Evolutionary conservation across 176 grass and related monocot genomes (phyloP).

Genomic region (Lolium multiflorum): DNA sequence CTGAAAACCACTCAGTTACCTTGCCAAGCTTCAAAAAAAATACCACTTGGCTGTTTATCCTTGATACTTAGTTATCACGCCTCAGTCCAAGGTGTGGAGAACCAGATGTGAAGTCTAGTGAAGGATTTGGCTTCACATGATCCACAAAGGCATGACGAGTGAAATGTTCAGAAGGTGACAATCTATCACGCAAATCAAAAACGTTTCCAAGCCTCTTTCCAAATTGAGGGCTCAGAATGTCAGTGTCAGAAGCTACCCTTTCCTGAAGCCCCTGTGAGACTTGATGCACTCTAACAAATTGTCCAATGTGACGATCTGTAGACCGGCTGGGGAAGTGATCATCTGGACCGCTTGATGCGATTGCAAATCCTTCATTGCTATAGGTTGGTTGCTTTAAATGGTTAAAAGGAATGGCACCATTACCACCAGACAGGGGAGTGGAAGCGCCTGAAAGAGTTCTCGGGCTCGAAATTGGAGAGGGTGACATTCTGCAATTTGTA

Average conservation of each 20-base stretch:
- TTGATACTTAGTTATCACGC: conserved; percentile 46
- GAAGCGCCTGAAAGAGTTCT: conserved; percentile 93
- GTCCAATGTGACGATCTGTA: conserved; percentile 41
- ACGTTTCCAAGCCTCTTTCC: conserved; percentile 75
- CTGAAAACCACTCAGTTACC: background rate
- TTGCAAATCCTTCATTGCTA: conserved; percentile 68
- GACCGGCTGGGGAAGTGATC: conserved; percentile 39
- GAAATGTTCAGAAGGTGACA: conserved; percentile 65
- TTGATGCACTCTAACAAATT: conserved; percentile 63
- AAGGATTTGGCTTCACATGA: conserved; percentile 65
- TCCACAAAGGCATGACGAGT: conserved; percentile 58
- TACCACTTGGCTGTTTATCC: conserved; percentile 32
- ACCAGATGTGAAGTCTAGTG: conserved; percentile 18
- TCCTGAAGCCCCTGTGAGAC: conserved; percentile 64
- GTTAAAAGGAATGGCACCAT: conserved; percentile 81
- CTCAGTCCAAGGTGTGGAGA: conserved; percentile 50
- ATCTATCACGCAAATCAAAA: conserved; percentile 68
- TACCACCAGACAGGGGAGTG: conserved; percentile 81
- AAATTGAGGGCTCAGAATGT: conserved; percentile 87
- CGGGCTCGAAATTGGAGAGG: conserved; percentile 96
- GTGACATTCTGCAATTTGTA: conserved; percentile 82
- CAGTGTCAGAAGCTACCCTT: conserved; percentile 51
- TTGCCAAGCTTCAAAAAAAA: conserved; percentile 47
- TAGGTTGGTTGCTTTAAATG: conserved; percentile 69
- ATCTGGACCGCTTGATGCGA: conserved; percentile 46